These are phyloP conservation scores for Xerocomus potaroensis DNA, from an alignment of 768 basidiomycete species.

Conservation along the genomic window DNA sequence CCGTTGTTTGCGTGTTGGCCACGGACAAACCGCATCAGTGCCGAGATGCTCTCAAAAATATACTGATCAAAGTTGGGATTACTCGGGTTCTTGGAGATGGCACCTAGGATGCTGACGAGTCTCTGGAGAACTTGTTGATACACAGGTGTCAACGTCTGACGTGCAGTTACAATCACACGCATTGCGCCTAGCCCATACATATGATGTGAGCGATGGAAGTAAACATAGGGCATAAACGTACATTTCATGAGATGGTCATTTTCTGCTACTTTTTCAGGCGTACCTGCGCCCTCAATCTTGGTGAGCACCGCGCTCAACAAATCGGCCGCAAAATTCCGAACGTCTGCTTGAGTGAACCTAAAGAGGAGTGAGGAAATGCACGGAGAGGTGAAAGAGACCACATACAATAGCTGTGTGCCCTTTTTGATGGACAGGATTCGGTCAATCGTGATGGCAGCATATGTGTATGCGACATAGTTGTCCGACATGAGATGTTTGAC, in stretches of 20 bases:
- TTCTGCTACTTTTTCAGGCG: slow-evolving; percentile 91
- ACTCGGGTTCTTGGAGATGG: slow-evolving; percentile 92
- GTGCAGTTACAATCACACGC: slow-evolving; percentile 88
- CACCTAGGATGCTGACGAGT: slow-evolving; percentile 78
- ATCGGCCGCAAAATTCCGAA: slow-evolving; percentile 74
- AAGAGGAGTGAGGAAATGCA: background rate
- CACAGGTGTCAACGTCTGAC: slow-evolving; percentile 66
- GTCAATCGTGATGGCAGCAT: slow-evolving; percentile 98
- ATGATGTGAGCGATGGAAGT: slow-evolving; percentile 2
- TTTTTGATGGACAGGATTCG: slow-evolving; percentile 89
- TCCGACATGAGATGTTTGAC: slow-evolving; percentile 74
- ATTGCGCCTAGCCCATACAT: slow-evolving; percentile 67
- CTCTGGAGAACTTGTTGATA: slow-evolving; percentile 64
- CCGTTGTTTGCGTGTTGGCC: background rate
- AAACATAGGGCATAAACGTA: slow-evolving; percentile 33
- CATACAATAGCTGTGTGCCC: slow-evolving; percentile 68
- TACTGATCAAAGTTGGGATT: slow-evolving; percentile 98
- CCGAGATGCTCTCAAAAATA: slow-evolving; percentile 95
- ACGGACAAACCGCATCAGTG: slow-evolving; percentile 69
- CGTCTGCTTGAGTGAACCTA: slow-evolving; percentile 86
- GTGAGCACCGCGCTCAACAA: slow-evolving; percentile 68
- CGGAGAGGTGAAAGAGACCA: slow-evolving; percentile 3
- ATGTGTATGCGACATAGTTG: slow-evolving; percentile 92
- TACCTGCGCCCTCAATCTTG: slow-evolving; percentile 74
- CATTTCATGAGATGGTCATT: slow-evolving; percentile 99